Conservation (phyloP, 257 asterid species). For the Przewalskia tangutica region DNA sequence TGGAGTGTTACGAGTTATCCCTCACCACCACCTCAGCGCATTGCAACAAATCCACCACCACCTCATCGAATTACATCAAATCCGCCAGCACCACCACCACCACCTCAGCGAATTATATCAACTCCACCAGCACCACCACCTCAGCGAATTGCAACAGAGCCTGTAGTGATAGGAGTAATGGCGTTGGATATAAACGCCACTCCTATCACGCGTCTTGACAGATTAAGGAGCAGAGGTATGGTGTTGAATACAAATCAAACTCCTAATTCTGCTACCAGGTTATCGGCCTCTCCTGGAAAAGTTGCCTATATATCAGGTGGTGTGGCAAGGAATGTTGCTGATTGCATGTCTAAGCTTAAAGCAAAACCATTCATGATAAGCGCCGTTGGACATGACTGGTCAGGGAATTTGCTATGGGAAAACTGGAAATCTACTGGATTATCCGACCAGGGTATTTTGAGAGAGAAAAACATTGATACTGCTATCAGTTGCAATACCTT, state of each 20-base stretch:
- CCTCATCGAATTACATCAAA: no score
- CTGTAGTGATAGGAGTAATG: constrained; percentile 63
- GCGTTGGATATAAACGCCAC: no score
- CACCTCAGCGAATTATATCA: no score
- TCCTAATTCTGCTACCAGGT: constrained; percentile 48
- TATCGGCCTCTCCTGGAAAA: constrained; percentile 64
- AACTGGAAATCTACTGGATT: constrained; percentile 64
- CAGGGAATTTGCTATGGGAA: constrained; percentile 61
- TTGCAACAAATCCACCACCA: no score
- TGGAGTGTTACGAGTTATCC: no score
- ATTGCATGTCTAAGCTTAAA: constrained; percentile 85
- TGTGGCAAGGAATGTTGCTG: constrained; percentile 87
- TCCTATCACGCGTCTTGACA: no score
- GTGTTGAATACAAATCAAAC: constrained; percentile 66
- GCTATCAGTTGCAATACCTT: constrained; percentile 59
- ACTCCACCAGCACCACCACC: no score
- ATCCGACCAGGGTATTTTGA: constrained; percentile 56
- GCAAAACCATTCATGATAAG: constrained; percentile 74
- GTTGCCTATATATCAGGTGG: constrained; percentile 65
- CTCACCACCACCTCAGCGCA: no score
- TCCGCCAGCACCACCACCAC: no score
- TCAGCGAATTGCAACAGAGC: constrained; percentile 3
- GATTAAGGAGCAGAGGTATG: constrained; percentile 34
- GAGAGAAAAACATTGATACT: constrained; percentile 48
- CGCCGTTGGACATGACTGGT: constrained; percentile 56